Conservation (phyloP, 257 asterid species). For the Solanum chilense region DNA sequence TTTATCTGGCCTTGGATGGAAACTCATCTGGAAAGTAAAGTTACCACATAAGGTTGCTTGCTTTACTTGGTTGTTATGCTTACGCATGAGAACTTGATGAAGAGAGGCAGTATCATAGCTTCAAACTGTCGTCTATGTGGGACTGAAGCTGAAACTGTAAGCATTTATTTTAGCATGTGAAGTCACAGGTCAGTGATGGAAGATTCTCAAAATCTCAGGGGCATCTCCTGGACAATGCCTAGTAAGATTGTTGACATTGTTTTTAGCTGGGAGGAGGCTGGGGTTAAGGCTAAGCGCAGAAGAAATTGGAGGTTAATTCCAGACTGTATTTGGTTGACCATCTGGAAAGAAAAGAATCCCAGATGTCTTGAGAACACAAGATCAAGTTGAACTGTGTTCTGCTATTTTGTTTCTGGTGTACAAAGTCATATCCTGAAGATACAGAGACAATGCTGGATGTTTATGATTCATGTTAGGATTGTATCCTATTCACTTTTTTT, state of each 20-base stretch:
- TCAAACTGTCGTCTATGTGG: not conserved
- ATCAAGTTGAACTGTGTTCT: not conserved
- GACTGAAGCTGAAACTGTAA: not conserved
- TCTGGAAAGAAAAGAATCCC: not conserved
- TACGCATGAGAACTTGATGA: not conserved
- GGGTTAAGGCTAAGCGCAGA: not conserved
- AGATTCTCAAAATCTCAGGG: not conserved
- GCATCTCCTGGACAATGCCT: not conserved
- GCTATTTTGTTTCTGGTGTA: not conserved
- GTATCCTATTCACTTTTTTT: not conserved
- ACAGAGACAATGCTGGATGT: not conserved
- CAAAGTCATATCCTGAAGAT: not conserved
- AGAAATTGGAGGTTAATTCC: not conserved
- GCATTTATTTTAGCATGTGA: not conserved
- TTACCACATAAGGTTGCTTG: not conserved
- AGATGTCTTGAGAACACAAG: not conserved
- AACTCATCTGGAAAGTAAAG: not conserved
- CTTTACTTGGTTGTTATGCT: not conserved
- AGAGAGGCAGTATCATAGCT: not conserved
- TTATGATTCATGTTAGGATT: not conserved
- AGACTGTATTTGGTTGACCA: not conserved
- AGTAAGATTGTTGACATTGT: not conserved
- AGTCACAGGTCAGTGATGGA: not conserved
- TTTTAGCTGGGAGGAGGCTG: not conserved
- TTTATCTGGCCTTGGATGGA: not conserved